Percentiles rank a stretch among this genome's conserved stretches.
phyloP scores from a whole-genome alignment of 768 basidiomycete species.

The Fomitopsis serialis region DNA sequence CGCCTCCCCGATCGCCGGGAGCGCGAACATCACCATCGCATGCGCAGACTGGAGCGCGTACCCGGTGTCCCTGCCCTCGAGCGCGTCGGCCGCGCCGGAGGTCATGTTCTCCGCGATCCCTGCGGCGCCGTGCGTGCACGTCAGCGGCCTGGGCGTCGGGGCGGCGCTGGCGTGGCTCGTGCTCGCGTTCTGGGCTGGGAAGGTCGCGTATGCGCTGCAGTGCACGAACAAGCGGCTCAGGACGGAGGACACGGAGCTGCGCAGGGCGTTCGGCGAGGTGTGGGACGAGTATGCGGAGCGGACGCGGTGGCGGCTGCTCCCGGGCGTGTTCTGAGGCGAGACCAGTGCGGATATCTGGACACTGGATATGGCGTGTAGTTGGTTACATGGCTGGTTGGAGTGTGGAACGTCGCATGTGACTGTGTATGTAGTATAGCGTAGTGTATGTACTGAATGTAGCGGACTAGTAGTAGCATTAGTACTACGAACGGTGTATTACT shows the following conservation, averaged over 20 bases:
- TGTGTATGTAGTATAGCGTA: too few species aligned
- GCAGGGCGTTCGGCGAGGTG: slow-evolving; percentile 17
- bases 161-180: slow-evolving; percentile 11
- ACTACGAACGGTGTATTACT: too few species aligned
- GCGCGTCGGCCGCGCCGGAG: background rate
- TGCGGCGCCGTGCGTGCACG: too few species aligned
- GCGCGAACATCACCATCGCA: too few species aligned
- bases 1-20: background rate
- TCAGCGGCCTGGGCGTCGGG: background rate
- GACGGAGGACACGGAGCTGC: slow-evolving; percentile 20
- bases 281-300: slow-evolving; percentile 22
- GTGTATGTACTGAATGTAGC: too few species aligned
- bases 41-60: too few species aligned
- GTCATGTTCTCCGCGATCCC: too few species aligned
- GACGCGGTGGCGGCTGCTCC: slow-evolving; percentile 20
- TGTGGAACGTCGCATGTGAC: too few species aligned
- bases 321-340: slow-evolving; percentile 17
- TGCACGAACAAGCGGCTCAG: slow-evolving; percentile 20
- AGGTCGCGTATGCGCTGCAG: slow-evolving; percentile 22
- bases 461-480: too few species aligned
- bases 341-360: too few species aligned
- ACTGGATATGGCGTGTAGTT: too few species aligned
- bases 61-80: background rate
- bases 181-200: slow-evolving; percentile 25
- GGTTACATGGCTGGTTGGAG: too few species aligned